Conservation (phyloP, 2,329 filamentous ascomycete genomes). For the Penicillium psychrosexuale region DNA sequence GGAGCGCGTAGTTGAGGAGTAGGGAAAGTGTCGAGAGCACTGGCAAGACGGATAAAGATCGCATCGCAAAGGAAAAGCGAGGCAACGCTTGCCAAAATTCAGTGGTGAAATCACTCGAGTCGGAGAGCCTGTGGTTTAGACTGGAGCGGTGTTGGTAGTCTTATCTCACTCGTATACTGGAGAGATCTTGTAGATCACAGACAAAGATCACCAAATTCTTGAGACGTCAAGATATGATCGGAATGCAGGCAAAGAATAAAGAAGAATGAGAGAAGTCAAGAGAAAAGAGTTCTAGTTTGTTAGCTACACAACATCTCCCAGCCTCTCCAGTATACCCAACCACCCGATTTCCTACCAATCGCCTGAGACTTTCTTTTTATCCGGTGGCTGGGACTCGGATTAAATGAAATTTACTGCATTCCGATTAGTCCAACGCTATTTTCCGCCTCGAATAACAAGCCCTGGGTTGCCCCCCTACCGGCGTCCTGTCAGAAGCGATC, state of each 20-base stretch:
- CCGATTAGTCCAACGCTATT: background rate
- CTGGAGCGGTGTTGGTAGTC: background rate
- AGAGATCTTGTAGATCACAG: constrained; percentile 13
- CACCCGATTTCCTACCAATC: constrained; percentile 33
- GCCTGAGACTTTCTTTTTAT: constrained; percentile 1
- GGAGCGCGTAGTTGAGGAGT: constrained; percentile 21
- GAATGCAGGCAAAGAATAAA: constrained; percentile 17
- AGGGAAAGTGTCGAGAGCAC: constrained; percentile 29
- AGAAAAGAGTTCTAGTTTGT: constrained; percentile 13
- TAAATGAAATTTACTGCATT: background rate
- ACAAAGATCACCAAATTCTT: constrained; percentile 5
- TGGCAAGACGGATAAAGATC: constrained; percentile 25
- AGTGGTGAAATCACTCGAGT: background rate
- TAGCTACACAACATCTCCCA: constrained; percentile 23
- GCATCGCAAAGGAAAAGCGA: constrained; percentile 27
- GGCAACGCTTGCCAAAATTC: background rate
- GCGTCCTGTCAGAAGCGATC: constrained; percentile 2
- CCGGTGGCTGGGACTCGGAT: constrained; percentile 22
- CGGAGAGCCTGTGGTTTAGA: background rate
- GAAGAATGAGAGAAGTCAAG: constrained; percentile 14
- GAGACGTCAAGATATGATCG: constrained; percentile 5
- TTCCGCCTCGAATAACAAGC: background rate
- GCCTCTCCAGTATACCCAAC: constrained; percentile 34
- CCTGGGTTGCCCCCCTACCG: background rate
- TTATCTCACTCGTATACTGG: constrained; percentile 11